A percentile compares a stretch with the other conserved stretches of the same genome.
These are phyloP conservation scores for Tilletia setariae DNA, from an alignment of 1,284 basidiomycete genomes.

Conservation along the genomic window DNA sequence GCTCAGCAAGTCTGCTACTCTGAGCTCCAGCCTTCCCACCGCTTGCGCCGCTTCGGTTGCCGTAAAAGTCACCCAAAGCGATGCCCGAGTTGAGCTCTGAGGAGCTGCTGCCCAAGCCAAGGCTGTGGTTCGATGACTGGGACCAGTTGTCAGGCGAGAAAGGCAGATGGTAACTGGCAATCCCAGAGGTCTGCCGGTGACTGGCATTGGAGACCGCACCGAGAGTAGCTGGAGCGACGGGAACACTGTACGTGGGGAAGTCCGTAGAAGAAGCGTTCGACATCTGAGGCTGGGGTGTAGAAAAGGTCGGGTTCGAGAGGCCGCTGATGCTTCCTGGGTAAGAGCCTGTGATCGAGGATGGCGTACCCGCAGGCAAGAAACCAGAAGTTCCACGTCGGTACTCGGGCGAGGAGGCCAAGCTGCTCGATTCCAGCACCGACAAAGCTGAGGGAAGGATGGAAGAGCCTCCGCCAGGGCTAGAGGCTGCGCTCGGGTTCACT, in stretches of 20 bases:
- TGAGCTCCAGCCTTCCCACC: too few species aligned
- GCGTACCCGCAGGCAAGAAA: background rate
- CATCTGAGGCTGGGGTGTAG: background rate
- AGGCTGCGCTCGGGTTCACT: background rate
- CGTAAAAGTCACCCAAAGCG: too few species aligned
- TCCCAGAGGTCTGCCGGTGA: background rate
- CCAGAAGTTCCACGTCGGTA: constrained; percentile 2
- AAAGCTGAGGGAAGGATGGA: background rate
- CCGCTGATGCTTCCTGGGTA: background rate
- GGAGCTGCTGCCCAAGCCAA: background rate
- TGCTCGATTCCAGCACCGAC: background rate
- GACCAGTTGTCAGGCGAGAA: constrained; percentile 7
- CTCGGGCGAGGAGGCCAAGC: constrained; percentile 5
- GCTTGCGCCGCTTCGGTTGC: too few species aligned
- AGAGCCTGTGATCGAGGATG: background rate
- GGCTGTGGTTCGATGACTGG: background rate
- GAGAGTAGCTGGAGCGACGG: background rate
- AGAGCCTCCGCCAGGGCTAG: background rate
- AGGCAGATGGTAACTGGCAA: background rate
- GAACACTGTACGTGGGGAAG: constrained; percentile 7
- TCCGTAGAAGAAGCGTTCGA: background rate
- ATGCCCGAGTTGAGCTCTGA: too few species aligned
- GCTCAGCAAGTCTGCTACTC: background rate
- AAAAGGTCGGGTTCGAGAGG: background rate
- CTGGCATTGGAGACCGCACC: background rate